phyloP scores from a whole-genome alignment of 2,329 filamentous ascomycete species.

The Simplicillium aogashimaense region DNA sequence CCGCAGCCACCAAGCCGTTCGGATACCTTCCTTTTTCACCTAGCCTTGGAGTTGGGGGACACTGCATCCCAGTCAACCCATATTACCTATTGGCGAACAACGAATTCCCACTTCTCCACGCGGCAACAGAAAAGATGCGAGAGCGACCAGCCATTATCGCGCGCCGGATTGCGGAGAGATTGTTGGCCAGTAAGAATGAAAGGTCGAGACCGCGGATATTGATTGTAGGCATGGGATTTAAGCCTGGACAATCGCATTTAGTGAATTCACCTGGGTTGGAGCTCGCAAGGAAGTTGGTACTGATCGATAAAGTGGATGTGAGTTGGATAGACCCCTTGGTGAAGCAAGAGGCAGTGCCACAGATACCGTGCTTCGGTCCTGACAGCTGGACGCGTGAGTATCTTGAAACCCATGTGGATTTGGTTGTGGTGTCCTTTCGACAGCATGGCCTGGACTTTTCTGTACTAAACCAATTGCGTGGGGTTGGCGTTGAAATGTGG shows the following conservation, averaged over 20 bases:
- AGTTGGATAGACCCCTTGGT: conserved; percentile 34
- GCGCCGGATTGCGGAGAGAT: conserved; percentile 20
- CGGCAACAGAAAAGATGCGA: conserved; percentile 32
- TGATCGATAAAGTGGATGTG: conserved; percentile 28
- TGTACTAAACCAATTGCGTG: conserved; percentile 22
- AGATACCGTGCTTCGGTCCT: conserved; percentile 26
- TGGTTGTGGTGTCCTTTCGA: conserved; percentile 31
- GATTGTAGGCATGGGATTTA: conserved; percentile 40
- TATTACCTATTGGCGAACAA: conserved; percentile 40
- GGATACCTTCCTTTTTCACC: conserved; percentile 39
- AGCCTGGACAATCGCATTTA: conserved; percentile 35
- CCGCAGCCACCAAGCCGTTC: conserved; percentile 41
- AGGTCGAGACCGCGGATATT: conserved; percentile 21
- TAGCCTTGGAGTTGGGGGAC: conserved; percentile 40
- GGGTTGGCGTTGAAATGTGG: conserved; percentile 27
- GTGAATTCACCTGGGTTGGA: conserved; percentile 37
- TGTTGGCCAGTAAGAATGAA: conserved; percentile 11
- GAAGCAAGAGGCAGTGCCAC: conserved; percentile 27
- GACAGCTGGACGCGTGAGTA: conserved; percentile 24
- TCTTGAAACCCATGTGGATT: conserved; percentile 27
- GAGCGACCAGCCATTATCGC: conserved; percentile 29
- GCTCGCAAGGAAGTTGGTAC: conserved; percentile 24
- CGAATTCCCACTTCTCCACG: conserved; percentile 33
- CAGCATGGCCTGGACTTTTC: conserved; percentile 31
- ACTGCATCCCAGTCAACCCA: conserved; percentile 47